Evolutionary conservation across 306 rosid species (phyloP).

Genomic region (Quercus engelmannii): DNA sequence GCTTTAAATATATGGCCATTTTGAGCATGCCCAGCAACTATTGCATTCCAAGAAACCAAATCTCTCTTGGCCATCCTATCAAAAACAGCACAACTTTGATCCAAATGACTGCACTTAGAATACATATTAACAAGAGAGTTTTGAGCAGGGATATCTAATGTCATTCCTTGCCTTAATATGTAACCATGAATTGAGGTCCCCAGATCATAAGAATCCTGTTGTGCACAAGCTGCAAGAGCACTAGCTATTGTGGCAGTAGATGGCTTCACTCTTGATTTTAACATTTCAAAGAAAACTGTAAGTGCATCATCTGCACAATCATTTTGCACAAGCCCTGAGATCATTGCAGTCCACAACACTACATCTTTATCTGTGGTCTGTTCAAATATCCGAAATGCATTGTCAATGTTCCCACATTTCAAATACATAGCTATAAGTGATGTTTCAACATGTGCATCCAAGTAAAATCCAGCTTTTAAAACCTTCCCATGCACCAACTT

Average conservation of each 20-base stretch:
- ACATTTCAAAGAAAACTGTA: slow-evolving; percentile 44
- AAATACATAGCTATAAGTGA: slow-evolving; percentile 56
- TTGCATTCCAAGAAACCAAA: slow-evolving; percentile 80
- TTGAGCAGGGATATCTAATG: slow-evolving; percentile 54
- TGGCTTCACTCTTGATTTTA: slow-evolving; percentile 42
- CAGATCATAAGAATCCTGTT: slow-evolving; percentile 42
- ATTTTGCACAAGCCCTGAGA: slow-evolving; percentile 72
- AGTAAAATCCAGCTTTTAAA: slow-evolving; percentile 49
- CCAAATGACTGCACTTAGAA: slow-evolving; percentile 59
- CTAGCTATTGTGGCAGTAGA: slow-evolving; percentile 63
- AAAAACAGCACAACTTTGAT: slow-evolving; percentile 47
- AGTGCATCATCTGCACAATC: slow-evolving; percentile 54
- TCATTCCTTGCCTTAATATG: slow-evolving; percentile 46
- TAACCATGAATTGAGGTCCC: slow-evolving; percentile 63
- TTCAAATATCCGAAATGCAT: slow-evolving; percentile 54
- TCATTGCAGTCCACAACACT: slow-evolving; percentile 78
- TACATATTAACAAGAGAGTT: slow-evolving; percentile 79
- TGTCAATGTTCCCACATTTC: slow-evolving; percentile 43
- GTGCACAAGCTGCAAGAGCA: slow-evolving; percentile 67
- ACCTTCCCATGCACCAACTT: slow-evolving; percentile 61
- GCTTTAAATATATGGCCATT: slow-evolving; percentile 52
- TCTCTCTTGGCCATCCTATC: slow-evolving; percentile 51
- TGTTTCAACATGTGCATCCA: slow-evolving; percentile 55
- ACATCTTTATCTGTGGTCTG: slow-evolving; percentile 44
- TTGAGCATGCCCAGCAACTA: slow-evolving; percentile 62